Conservation (phyloP, 768 basidiomycete genomes). For the Leccinum boreale region DNA sequence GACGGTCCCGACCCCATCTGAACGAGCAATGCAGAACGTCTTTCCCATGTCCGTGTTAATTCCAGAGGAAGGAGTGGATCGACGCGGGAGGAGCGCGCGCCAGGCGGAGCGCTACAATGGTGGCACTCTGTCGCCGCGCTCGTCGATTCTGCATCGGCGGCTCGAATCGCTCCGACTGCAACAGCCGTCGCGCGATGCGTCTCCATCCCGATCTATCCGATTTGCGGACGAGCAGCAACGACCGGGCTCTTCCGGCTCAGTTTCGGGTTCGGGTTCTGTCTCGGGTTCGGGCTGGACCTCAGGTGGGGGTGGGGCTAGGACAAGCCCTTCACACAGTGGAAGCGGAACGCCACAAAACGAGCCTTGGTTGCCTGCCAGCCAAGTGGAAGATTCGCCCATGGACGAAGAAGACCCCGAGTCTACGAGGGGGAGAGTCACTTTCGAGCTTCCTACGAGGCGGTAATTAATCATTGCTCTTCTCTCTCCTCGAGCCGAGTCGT, state of each 20-base stretch:
- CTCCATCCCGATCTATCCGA: slow-evolving; percentile 46
- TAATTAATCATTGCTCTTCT: background rate
- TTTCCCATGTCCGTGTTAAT: background rate
- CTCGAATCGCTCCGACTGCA: slow-evolving; percentile 26
- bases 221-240: slow-evolving; percentile 38
- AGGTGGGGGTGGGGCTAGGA: background rate
- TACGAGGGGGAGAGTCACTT: slow-evolving; percentile 14
- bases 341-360: slow-evolving; percentile 19
- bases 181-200: slow-evolving; percentile 37
- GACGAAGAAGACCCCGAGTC: slow-evolving; percentile 16
- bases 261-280: background rate
- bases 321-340: slow-evolving; percentile 16
- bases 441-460: slow-evolving; percentile 18
- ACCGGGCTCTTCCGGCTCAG: slow-evolving; percentile 7
- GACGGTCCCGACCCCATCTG: background rate
- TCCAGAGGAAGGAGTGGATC: background rate
- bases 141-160: slow-evolving; percentile 28
- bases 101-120: slow-evolving; percentile 11
- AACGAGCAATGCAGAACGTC: slow-evolving; percentile 3
- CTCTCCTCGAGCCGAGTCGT: background rate
- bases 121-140: slow-evolving; percentile 12
- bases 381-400: slow-evolving; percentile 3
- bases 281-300: background rate
- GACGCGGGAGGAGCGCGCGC: slow-evolving; percentile 23
- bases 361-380: slow-evolving; percentile 9